Base-by-base conservation (phyloP, 306 rosid genomes). In the Cyclanthera cordifolia region DNA sequence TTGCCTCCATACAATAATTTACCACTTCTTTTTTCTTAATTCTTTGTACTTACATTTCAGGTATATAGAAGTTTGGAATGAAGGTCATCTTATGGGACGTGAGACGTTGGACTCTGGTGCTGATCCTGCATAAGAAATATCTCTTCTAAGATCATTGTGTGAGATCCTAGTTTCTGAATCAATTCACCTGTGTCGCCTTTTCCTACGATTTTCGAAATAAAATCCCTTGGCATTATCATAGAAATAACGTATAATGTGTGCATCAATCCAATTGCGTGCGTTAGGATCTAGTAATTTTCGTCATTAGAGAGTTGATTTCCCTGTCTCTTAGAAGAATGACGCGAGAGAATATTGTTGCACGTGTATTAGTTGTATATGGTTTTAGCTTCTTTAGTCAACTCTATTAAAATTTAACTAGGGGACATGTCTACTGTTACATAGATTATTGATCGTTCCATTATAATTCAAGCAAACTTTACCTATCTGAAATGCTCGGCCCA, bases 51-150 rank as follows among this genome's bases (percentile, higher is more conserved):
- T 23, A 37, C 17, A 2, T 57, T 73, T 73, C 83, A 88, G 96
- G 88, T 85, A 72, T 70, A 27, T 70, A 53, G 96, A 89, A 84
- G 76, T 70, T 52, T 91, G 96, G 97, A 80, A 85, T 59, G 81
- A 74, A 4, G 97, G 97, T 39, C 76, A 81, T 76, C 88, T 84
- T 51, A 53, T 78, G 60, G 87, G 85, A 64, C 74, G 84, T 74
- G 75, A 72, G 17, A 71, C 71, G 51, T 50, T 82, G 72, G 90
- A 83, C 48, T 39, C 65, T 46, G 79, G 70, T 71, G 69, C 50
- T 53, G 73, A 68, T 75, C 73, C 73, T 17, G 65, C 51, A 32
- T 80, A 53, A 47, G 7, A 56, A 56, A 14, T 16, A 60, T 32
- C 48, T 27, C 8, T 34, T 6, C 27, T 27, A 19, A 4, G 39